Conservation (phyloP, 1,284 basidiomycete species). For the Leccinum subfulvum region DNA sequence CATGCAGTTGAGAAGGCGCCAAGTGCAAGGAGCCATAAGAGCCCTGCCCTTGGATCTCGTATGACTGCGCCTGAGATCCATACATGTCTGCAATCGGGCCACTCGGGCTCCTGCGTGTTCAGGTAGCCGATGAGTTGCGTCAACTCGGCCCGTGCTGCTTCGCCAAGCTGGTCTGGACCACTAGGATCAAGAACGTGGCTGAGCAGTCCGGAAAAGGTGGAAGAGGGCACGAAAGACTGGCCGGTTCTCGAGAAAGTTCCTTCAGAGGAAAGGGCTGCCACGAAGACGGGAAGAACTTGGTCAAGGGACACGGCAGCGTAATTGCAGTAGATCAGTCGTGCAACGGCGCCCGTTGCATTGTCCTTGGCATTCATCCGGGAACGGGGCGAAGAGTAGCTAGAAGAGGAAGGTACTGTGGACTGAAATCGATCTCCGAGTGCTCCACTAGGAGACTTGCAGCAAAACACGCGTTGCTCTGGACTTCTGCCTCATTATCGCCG, state of each 20-base stretch:
- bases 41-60: too few species aligned
- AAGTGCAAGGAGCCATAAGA: too few species aligned
- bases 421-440: constrained; percentile 82
- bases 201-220: constrained; percentile 77
- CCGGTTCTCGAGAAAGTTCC: constrained; percentile 86
- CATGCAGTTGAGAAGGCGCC: too few species aligned
- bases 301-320: constrained; percentile 83
- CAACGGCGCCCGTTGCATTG: constrained; percentile 93
- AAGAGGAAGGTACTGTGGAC: constrained; percentile 78
- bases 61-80: too few species aligned
- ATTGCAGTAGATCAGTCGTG: constrained; percentile 86
- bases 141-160: constrained; percentile 75
- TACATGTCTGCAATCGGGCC: too few species aligned
- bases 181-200: constrained; percentile 80
- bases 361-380: constrained; percentile 85
- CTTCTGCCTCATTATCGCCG: constrained; percentile 84
- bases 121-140: constrained; percentile 76
- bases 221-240: constrained; percentile 91
- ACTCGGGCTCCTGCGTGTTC: constrained; percentile 61
- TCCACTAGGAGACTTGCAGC: constrained; percentile 91
- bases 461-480: constrained; percentile 95
- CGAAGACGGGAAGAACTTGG: constrained; percentile 84
- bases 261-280: constrained; percentile 81
- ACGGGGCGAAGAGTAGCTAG: constrained; percentile 78
- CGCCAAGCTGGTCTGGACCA: constrained; percentile 70